Percentiles rank a stretch among this genome's conserved stretches.
Evolutionary conservation across 1,139 yeast species (phyloP).

Genomic region (Sugiyamaella neomexicana): DNA sequence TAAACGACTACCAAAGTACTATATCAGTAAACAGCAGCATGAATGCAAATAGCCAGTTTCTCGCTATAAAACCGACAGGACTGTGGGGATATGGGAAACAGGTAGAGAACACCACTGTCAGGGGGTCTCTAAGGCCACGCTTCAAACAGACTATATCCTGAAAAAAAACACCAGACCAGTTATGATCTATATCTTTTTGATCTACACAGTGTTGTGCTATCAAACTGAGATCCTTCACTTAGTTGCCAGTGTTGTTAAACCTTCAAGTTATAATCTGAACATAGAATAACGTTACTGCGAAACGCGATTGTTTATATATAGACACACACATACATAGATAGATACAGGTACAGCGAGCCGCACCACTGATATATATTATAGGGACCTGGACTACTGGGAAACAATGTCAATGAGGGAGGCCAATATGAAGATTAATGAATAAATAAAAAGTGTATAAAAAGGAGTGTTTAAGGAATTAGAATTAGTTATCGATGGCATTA

Average conservation of each 20-base stretch:
- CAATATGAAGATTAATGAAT: not conserved
- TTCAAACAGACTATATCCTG: not conserved
- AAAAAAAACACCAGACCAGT: no score
- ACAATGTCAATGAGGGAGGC: no score
- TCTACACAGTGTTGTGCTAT: not conserved
- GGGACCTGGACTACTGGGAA: no score
- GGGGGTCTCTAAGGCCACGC: no score
- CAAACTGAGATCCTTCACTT: not conserved
- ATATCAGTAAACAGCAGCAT: not conserved
- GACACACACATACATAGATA: no score
- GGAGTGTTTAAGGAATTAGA: not conserved
- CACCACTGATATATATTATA: not conserved
- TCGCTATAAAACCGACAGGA: no score
- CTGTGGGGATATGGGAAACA: no score
- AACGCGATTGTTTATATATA: not conserved
- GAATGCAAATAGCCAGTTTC: no score
- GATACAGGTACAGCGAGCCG: not conserved
- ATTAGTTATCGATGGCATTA: not conserved
- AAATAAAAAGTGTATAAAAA: not conserved
- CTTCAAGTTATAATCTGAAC: not conserved
- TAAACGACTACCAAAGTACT: not conserved
- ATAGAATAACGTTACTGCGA: not conserved
- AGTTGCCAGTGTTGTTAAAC: not conserved
- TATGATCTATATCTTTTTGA: no score
- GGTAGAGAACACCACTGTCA: no score